Evolutionary conservation across 345 rosid species (phyloP).

Genomic region (Punica granatum): DNA sequence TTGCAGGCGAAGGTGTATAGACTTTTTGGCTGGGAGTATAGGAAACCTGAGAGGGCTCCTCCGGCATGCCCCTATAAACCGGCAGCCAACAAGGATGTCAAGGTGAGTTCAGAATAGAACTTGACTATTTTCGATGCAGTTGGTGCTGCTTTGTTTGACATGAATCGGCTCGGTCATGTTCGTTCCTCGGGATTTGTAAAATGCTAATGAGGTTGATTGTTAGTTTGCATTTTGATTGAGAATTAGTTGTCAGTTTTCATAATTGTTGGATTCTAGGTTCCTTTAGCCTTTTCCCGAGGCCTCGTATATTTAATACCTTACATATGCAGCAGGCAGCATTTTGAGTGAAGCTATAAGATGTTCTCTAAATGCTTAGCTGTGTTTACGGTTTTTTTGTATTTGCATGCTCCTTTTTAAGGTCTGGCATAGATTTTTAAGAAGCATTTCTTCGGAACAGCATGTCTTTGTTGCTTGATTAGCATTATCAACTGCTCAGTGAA

Average conservation of each 20-base stretch:
- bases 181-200: neutral
- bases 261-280: neutral
- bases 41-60: conserved; percentile 80
- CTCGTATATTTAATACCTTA: neutral
- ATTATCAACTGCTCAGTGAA: neutral
- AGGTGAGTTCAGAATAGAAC: conserved; percentile 34
- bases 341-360: neutral
- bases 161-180: neutral
- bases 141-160: neutral
- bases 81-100: conserved; percentile 25
- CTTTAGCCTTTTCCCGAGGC: neutral
- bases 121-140: neutral
- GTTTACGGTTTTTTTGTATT: neutral
- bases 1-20: conserved; percentile 60
- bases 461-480: neutral
- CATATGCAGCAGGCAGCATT: neutral
- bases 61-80: conserved; percentile 86
- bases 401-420: neutral
- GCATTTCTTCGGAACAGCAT: neutral
- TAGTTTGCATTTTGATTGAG: neutral
- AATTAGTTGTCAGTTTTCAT: neutral
- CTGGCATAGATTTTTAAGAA: neutral
- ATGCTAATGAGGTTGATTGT: neutral
- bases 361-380: neutral
- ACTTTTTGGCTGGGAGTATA: conserved; percentile 88